These are phyloP conservation scores for Gautieria morchelliformis DNA, from an alignment of 768 basidiomycete genomes.

Conservation along the genomic window DNA sequence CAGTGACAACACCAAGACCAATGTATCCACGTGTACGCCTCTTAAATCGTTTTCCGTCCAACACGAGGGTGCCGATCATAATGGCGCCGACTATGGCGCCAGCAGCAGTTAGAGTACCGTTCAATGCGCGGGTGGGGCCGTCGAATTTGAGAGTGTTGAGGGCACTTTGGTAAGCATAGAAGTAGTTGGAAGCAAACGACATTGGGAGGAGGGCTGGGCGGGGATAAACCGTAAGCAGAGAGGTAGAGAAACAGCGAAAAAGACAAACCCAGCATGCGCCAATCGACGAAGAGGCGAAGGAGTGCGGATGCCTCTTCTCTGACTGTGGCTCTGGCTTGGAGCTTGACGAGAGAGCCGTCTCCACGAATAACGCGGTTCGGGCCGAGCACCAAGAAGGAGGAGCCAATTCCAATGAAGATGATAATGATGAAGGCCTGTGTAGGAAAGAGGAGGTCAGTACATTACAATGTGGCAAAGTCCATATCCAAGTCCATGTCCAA, in stretches of 20 bases:
- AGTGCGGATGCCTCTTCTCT: conserved; percentile 13
- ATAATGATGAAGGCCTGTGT: conserved; percentile 33
- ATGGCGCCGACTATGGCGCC: conserved; percentile 35
- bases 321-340: conserved; percentile 21
- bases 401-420: conserved; percentile 32
- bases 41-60: conserved; percentile 25
- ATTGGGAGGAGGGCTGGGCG: conserved; percentile 29
- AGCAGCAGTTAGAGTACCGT: conserved; percentile 27
- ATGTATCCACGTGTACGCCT: conserved; percentile 31
- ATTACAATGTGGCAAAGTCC: neutral
- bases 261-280: conserved; percentile 24
- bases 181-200: conserved; percentile 37
- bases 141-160: conserved; percentile 31
- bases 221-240: conserved; percentile 25
- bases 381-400: conserved; percentile 27
- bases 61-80: conserved; percentile 30
- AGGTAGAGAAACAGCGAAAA: neutral
- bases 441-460: neutral
- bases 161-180: conserved; percentile 37
- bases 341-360: conserved; percentile 32
- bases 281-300: conserved; percentile 29
- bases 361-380: conserved; percentile 28
- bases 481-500: no score
- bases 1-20: conserved; percentile 25
- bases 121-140: conserved; percentile 35